Conservation (phyloP, 768 basidiomycete species). For the Collybiopsis confluens region DNA sequence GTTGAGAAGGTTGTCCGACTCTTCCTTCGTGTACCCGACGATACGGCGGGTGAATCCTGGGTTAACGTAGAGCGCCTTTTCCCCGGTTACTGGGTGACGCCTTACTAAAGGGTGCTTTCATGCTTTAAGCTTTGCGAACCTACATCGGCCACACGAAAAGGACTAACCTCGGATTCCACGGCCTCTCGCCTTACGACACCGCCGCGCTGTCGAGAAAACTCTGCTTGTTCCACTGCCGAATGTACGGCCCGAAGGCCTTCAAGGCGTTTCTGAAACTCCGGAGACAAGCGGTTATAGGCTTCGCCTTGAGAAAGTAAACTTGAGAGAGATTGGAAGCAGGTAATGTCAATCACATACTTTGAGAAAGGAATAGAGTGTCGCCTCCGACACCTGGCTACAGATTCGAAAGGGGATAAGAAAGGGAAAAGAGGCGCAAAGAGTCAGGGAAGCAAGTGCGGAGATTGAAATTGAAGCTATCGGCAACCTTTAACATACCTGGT, state of each 20-base stretch:
- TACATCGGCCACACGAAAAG: not conserved
- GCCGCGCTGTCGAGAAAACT: constrained; percentile 36
- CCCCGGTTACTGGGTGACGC: constrained; percentile 57
- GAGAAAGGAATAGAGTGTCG: constrained; percentile 55
- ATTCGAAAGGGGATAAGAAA: not conserved
- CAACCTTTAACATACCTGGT: constrained; percentile 18
- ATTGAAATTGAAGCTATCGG: not conserved
- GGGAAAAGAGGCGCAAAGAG: not conserved
- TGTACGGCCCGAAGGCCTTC: constrained; percentile 56
- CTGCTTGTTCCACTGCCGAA: constrained; percentile 48
- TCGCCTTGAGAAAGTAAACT: too few species aligned
- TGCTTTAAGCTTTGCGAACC: not conserved
- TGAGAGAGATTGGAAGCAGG: too few species aligned
- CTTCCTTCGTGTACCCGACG: constrained; percentile 51
- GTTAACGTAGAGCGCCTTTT: constrained; percentile 59
- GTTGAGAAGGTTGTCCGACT: constrained; percentile 50
- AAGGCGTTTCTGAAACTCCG: constrained; percentile 51
- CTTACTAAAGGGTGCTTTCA: constrained; percentile 50
- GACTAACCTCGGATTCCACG: constrained; percentile 37
- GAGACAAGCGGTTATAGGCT: constrained; percentile 56
- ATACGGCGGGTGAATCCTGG: constrained; percentile 50
- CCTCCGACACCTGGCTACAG: constrained; percentile 37
- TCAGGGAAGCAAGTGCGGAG: not conserved
- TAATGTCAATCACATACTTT: too few species aligned
- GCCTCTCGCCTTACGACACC: constrained; percentile 50